Conservation (phyloP, 2,329 filamentous ascomycete genomes). For the Colletotrichum spaethianum region DNA sequence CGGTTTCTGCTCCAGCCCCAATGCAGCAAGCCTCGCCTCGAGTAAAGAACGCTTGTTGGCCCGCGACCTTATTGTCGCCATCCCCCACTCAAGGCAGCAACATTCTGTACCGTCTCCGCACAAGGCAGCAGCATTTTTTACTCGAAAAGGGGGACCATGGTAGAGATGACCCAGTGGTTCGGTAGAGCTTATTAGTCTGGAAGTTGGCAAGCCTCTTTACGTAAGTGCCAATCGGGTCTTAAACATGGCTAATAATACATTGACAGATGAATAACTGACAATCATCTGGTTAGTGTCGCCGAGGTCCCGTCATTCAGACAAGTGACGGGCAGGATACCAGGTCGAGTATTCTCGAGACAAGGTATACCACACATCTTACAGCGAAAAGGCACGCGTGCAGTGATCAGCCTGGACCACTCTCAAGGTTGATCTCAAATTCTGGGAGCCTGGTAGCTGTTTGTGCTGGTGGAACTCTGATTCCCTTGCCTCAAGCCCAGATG, state of each 20-base stretch:
- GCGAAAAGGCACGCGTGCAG: no score
- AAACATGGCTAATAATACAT: not conserved
- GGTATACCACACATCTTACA: no score
- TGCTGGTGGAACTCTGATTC: no score
- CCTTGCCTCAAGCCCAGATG: no score
- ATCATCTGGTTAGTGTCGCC: not conserved
- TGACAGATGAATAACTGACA: no score
- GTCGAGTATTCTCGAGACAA: not conserved
- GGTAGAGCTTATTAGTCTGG: not conserved
- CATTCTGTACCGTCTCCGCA: conserved; percentile 24
- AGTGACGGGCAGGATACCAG: no score
- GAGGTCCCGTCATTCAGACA: no score
- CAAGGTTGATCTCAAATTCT: no score
- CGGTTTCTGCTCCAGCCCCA: not conserved
- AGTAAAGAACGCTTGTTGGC: not conserved
- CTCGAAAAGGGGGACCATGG: not conserved
- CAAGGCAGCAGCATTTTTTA: conserved; percentile 31
- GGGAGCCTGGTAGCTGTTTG: no score
- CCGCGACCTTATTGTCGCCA: not conserved
- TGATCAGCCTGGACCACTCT: no score
- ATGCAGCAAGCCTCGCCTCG: not conserved
- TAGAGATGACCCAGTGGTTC: not conserved
- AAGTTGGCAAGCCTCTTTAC: not conserved
- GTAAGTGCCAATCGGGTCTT: not conserved
- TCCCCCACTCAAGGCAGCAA: conserved; percentile 32